Conservation (phyloP, 495 filamentous ascomycete species). For the Staphylotrichum longicolle region DNA sequence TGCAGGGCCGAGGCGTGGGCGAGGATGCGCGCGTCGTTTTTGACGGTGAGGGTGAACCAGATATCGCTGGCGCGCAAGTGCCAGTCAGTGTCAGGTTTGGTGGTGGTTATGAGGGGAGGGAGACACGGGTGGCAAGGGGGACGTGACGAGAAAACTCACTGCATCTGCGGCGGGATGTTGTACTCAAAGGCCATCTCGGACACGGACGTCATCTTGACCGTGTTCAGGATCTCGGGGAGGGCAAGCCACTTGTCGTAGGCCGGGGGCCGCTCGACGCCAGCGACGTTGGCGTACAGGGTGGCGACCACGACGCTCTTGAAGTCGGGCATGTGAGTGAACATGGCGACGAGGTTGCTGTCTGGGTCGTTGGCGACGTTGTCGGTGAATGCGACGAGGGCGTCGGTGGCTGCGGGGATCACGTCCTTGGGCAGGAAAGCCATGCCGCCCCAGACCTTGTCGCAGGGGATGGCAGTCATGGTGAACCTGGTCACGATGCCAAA, state of each 20-base stretch:
- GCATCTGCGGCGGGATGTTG: constrained; percentile 12
- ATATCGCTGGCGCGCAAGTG: constrained; percentile 17
- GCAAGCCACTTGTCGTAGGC: constrained; percentile 24
- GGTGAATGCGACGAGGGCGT: constrained; percentile 26
- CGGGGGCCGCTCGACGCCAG: constrained; percentile 20
- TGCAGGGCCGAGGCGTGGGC: constrained; percentile 27
- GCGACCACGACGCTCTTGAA: constrained; percentile 24
- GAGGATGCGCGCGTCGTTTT: constrained; percentile 31
- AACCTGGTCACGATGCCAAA: constrained; percentile 61
- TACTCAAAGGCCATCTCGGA: constrained; percentile 26
- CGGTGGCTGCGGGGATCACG: constrained; percentile 12
- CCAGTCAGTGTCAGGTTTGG: background rate
- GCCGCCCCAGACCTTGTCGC: constrained; percentile 23
- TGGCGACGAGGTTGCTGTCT: constrained; percentile 19
- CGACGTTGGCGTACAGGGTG: constrained; percentile 25
- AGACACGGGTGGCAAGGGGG: background rate
- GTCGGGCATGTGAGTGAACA: constrained; percentile 23
- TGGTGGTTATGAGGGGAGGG: background rate
- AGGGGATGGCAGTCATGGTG: constrained; percentile 20
- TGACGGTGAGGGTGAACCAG: constrained; percentile 34
- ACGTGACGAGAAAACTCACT: background rate
- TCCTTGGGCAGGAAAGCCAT: constrained; percentile 15
- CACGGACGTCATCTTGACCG: constrained; percentile 26
- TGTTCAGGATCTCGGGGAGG: constrained; percentile 24
- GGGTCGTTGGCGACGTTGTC: constrained; percentile 28